These are phyloP conservation scores for Rhodotorula glutinis DNA, from an alignment of 1,284 basidiomycete species.

Conservation along the genomic window DNA sequence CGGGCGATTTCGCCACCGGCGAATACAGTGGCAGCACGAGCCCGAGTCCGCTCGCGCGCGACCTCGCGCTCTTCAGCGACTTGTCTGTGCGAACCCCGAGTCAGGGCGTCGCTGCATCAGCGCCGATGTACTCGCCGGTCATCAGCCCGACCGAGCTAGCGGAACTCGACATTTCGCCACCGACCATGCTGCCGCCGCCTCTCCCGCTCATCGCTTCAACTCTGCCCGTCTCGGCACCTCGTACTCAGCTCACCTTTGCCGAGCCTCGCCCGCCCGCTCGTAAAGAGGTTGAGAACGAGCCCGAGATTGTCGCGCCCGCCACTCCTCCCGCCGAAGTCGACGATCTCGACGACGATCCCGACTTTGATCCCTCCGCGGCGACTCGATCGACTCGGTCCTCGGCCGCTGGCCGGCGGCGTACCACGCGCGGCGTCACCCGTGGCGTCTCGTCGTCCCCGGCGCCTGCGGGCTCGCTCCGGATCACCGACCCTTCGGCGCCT, in stretches of 20 bases:
- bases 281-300: background rate
- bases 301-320: background rate
- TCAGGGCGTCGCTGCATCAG: background rate
- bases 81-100: background rate
- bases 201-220: background rate
- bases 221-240: background rate
- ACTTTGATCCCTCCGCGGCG: background rate
- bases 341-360: background rate
- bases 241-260: too few relatives aligned
- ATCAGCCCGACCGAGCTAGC: background rate
- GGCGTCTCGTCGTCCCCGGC: background rate
- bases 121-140: constrained; percentile 8
- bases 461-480: background rate
- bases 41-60: background rate
- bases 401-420: background rate
- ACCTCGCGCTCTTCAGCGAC: constrained; percentile 1
- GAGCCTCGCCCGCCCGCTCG: background rate
- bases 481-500: constrained; percentile 23
- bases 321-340: background rate
- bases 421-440: background rate
- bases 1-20: background rate
- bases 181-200: background rate
- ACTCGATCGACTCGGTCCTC: background rate
- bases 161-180: constrained; percentile 5
- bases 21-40: background rate